Conservation (phyloP, 1,284 basidiomycete species). For the Fistulina hepatica region DNA sequence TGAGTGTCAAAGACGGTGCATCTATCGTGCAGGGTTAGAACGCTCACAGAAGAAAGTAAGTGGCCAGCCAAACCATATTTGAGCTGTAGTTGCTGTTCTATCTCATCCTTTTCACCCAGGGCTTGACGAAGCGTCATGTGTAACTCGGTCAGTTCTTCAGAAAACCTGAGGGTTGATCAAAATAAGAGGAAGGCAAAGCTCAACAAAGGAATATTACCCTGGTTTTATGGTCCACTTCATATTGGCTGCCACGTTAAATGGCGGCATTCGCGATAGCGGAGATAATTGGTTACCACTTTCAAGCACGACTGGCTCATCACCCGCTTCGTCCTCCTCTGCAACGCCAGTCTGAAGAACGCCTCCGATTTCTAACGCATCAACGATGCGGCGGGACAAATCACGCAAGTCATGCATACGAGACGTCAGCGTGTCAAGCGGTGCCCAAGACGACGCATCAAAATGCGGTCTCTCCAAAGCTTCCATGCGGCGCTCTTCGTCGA, state of each 20-base stretch:
- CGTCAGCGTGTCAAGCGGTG: conserved; percentile 43
- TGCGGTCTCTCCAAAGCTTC: conserved; percentile 31
- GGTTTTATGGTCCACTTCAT: conserved; percentile 60
- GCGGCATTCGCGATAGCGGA: conserved; percentile 10
- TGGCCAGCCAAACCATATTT: conserved; percentile 39
- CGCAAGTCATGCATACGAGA: conserved; percentile 44
- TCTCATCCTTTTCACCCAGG: too few species aligned
- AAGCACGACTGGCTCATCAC: conserved; percentile 15
- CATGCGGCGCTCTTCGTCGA: conserved; percentile 45
- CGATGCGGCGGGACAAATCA: conserved; percentile 50
- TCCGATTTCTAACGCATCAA: conserved; percentile 37
- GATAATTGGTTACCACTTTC: conserved; percentile 10
- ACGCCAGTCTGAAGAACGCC: conserved; percentile 16
- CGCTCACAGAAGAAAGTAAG: conserved; percentile 3
- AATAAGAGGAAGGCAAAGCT: conserved; percentile 14
- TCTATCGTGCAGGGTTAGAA: conserved; percentile 28
- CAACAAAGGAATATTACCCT: too few species aligned
- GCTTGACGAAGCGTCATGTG: conserved; percentile 42
- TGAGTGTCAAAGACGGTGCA: conserved; percentile 60
- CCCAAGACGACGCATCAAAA: conserved; percentile 37
- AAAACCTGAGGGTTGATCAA: conserved; percentile 44
- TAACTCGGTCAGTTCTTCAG: conserved; percentile 40
- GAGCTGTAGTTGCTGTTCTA: too few species aligned
- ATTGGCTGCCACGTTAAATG: conserved; percentile 22
- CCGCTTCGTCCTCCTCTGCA: conserved; percentile 17